Evolutionary conservation across 176 grass and related monocot genomes (phyloP), one percentile per base, ranked within the genome.

Genomic region (Hyparrhenia diplandra): DNA sequence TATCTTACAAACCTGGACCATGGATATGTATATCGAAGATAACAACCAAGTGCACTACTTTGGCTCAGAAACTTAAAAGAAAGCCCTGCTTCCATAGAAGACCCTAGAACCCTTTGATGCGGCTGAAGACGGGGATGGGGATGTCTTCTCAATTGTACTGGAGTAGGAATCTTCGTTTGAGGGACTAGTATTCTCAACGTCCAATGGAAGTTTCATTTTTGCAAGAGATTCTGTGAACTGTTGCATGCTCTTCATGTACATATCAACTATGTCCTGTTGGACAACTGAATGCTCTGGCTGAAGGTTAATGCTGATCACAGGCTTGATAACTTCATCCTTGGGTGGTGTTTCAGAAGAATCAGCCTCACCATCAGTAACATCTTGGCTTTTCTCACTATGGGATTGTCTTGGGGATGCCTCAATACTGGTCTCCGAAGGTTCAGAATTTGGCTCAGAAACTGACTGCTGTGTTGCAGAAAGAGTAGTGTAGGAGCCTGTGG

Each of bases 221-320:
- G 88, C 90, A 32, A 99, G 87, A 75, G 96, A 99, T 13, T 95
- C 90, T 3, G 89, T 99, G 66, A 99, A 99, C 65, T 93, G 92
- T 62, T 93, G 90, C 96, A 99, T 99, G 83, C 96, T 99, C 74
- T 95, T 99, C 92, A 95, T 99, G 73, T 99, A 99, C 90, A 98
- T 95, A 59, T 95, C 90, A 65, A 94, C 86, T 82, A 94, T 89
- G 40, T 98, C 92, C 72, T 94, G 88, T 36, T 93, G 89, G 59
- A 89, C 84, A 77, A 97, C 88, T 5, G 89, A 69, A 25, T 93
- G 78, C 47, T 90, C 85, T 9, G 79, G 88, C 46, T 92, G 85
- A 42, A 98, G 72, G 42, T 93, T 90, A 62, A 98, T 76, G 75
- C 78, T 89, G 74, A 90, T 72, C 45, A 91, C 58, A 60, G 95